Percentiles rank a stretch among this genome's conserved stretches.
These are phyloP conservation scores for Trypanosoma vivax DNA, from an alignment of 208 protist genomes.

Conservation along the genomic window DNA sequence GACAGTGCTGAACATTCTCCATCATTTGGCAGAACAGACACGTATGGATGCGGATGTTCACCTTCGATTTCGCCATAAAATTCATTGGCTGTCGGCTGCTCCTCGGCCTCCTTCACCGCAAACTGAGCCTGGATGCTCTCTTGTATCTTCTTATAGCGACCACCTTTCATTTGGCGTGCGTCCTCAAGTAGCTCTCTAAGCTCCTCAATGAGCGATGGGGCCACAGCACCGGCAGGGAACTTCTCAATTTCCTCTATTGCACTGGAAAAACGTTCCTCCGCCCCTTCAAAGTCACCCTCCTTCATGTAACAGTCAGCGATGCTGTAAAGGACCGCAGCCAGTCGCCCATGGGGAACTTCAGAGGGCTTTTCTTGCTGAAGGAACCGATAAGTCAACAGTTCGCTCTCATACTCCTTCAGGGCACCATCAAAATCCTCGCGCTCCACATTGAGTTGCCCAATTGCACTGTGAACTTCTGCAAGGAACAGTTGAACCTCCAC, in stretches of 20 bases:
- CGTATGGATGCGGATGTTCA: conserved; percentile 40
- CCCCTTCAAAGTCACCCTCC: conserved; percentile 77
- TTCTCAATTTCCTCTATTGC: conserved; percentile 52
- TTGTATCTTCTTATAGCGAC: conserved; percentile 59
- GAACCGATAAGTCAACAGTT: conserved; percentile 69
- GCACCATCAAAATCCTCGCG: conserved; percentile 74
- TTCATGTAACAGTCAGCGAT: conserved; percentile 84
- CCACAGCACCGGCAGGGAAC: conserved; percentile 48
- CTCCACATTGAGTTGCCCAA: conserved; percentile 73
- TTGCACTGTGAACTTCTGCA: conserved; percentile 78
- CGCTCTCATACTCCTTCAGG: conserved; percentile 74
- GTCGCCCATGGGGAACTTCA: conserved; percentile 34
- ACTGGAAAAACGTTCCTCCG: conserved; percentile 54
- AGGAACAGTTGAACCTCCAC: conserved; percentile 45
- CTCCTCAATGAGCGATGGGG: conserved; percentile 43
- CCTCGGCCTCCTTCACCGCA: conserved; percentile 40
- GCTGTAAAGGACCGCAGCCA: conserved; percentile 62
- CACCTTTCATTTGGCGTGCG: conserved; percentile 71
- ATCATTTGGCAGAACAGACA: conserved; percentile 50
- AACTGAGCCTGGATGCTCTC: conserved; percentile 71
- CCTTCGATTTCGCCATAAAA: conserved; percentile 46
- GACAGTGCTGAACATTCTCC: conserved; percentile 52
- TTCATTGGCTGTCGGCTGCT: conserved; percentile 49
- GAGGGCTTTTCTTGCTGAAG: conserved; percentile 35
- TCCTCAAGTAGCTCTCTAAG: conserved; percentile 71